phyloP scores from a whole-genome alignment of 345 rosid genomes.

The Eutrema japonicum region DNA sequence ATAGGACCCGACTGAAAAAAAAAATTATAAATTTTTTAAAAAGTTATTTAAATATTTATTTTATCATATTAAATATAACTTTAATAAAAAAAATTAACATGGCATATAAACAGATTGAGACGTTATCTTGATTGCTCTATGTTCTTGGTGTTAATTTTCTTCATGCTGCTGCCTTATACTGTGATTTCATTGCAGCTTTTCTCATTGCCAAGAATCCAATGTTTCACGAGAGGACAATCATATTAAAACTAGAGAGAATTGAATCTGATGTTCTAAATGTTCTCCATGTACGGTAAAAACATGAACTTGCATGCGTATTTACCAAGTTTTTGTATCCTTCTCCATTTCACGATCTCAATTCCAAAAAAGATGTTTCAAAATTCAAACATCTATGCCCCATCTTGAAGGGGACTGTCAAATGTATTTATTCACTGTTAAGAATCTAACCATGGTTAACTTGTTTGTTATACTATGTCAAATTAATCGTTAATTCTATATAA shows the following conservation, averaged over 20 bases:
- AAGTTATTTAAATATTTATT: too few species aligned
- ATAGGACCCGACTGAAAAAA: too few species aligned
- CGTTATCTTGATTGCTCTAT: background rate
- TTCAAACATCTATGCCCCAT: background rate
- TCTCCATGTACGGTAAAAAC: background rate
- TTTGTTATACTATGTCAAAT: background rate
- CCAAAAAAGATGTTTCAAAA: background rate
- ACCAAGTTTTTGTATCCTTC: background rate
- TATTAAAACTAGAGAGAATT: background rate
- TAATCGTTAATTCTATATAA: too few species aligned
- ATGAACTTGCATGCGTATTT: background rate
- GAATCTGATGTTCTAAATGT: background rate
- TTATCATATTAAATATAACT: too few species aligned
- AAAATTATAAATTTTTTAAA: too few species aligned
- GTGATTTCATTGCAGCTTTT: background rate
- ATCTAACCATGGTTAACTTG: background rate
- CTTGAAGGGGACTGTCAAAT: background rate
- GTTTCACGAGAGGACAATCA: slow-evolving; percentile 5
- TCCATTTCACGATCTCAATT: background rate
- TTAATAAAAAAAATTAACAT: too few species aligned
- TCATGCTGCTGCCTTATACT: background rate
- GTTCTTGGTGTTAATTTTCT: background rate
- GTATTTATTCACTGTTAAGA: background rate
- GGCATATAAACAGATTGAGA: too few species aligned
- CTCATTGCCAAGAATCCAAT: background rate